phyloP scores from a whole-genome alignment of 495 filamentous ascomycete species.

The Trichocladium antarcticum region DNA sequence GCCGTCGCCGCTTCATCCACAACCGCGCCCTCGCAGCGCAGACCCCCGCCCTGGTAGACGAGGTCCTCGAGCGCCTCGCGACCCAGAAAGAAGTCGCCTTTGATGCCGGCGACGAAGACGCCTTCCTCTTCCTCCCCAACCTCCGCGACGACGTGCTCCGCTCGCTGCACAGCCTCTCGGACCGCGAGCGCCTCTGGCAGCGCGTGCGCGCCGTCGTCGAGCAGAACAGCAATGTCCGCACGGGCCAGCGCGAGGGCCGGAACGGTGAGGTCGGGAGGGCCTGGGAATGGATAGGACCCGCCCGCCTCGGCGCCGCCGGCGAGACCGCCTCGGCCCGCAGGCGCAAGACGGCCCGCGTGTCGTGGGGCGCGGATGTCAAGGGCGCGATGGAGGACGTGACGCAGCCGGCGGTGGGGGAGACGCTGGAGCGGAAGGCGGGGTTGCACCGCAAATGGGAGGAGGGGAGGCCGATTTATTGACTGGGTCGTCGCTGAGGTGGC shows the following conservation, averaged over 20 bases:
- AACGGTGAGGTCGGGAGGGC: slow-evolving; percentile 77
- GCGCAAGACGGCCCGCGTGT: slow-evolving; percentile 43
- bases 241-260: slow-evolving; percentile 66
- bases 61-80: slow-evolving; percentile 71
- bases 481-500: background rate
- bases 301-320: slow-evolving; percentile 27
- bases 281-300: slow-evolving; percentile 92
- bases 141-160: slow-evolving; percentile 84
- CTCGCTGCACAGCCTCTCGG: slow-evolving; percentile 60
- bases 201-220: slow-evolving; percentile 76
- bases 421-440: slow-evolving; percentile 6
- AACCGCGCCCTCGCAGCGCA: slow-evolving; percentile 52
- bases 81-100: slow-evolving; percentile 67
- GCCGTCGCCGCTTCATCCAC: slow-evolving; percentile 43
- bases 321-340: slow-evolving; percentile 34
- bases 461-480: slow-evolving; percentile 53
- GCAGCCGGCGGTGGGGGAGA: slow-evolving; percentile 11
- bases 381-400: slow-evolving; percentile 5
- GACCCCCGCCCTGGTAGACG: slow-evolving; percentile 68
- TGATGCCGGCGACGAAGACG: slow-evolving; percentile 54
- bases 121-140: slow-evolving; percentile 75
- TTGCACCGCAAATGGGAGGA: slow-evolving; percentile 37
- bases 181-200: slow-evolving; percentile 70
- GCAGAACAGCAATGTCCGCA: slow-evolving; percentile 82
- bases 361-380: slow-evolving; percentile 31